phyloP scores from a whole-genome alignment of 805 yeast species.

The Starmera quercuum region DNA sequence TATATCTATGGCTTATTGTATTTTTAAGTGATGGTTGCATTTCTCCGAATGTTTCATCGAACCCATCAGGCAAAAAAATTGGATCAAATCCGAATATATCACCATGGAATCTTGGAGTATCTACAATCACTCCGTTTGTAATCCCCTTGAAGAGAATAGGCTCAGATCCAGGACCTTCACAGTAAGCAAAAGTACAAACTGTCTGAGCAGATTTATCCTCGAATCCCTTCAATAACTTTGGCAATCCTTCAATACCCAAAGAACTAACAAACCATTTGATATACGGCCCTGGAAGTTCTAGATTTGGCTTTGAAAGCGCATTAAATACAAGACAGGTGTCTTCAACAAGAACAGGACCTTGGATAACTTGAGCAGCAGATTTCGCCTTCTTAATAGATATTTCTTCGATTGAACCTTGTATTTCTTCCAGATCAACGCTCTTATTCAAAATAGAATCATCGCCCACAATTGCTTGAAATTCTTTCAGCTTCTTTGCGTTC shows the following conservation, averaged over 20 bases:
- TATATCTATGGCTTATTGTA: slow-evolving; percentile 77
- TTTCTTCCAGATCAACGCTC: slow-evolving; percentile 76
- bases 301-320: slow-evolving; percentile 52
- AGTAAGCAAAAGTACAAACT: slow-evolving; percentile 86
- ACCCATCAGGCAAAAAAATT: slow-evolving; percentile 77
- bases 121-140: slow-evolving; percentile 75
- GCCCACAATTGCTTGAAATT: slow-evolving; percentile 69
- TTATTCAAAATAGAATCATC: slow-evolving; percentile 46
- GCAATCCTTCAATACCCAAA: slow-evolving; percentile 71
- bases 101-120: slow-evolving; percentile 50
- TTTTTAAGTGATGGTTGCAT: slow-evolving; percentile 75
- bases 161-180: slow-evolving; percentile 69
- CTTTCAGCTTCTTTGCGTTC: slow-evolving; percentile 78
- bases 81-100: slow-evolving; percentile 95
- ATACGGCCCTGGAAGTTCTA: slow-evolving; percentile 86
- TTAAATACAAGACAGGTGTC: slow-evolving; percentile 86
- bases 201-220: slow-evolving; percentile 84
- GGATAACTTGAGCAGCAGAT: slow-evolving; percentile 54
- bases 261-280: slow-evolving; percentile 84
- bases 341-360: slow-evolving; percentile 88
- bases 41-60: slow-evolving; percentile 76
- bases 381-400: slow-evolving; percentile 76
- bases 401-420: slow-evolving; percentile 82
- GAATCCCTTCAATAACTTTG: slow-evolving; percentile 70
- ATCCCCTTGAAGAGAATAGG: slow-evolving; percentile 80